Conservation (phyloP, 2,329 filamentous ascomycete genomes). For the Laburnicola sp. region DNA sequence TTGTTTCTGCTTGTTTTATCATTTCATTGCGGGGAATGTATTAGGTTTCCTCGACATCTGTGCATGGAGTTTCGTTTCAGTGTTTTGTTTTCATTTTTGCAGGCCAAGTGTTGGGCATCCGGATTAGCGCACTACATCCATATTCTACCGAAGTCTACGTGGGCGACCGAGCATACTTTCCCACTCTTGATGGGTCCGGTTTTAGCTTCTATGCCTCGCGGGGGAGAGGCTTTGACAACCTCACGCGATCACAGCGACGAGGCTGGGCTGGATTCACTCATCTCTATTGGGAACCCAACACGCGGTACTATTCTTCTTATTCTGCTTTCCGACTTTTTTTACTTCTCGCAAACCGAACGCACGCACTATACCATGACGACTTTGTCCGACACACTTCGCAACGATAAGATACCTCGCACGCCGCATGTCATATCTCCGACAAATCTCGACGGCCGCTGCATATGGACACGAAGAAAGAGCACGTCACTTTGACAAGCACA, state of each 20-base stretch:
- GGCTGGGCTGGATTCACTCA: neutral
- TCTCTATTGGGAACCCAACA: neutral
- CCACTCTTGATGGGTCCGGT: no score
- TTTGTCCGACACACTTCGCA: conserved; percentile 10
- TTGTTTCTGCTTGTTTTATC: conserved; percentile 16
- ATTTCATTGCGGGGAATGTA: conserved; percentile 15
- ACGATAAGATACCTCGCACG: conserved; percentile 18
- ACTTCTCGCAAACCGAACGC: conserved; percentile 1
- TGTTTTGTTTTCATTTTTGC: conserved; percentile 3
- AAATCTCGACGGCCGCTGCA: conserved; percentile 2
- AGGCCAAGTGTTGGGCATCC: neutral
- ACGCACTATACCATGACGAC: conserved; percentile 12
- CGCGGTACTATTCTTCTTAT: neutral
- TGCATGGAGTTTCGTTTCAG: conserved; percentile 10
- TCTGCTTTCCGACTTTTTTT: neutral
- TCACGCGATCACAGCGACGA: no score
- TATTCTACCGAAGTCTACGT: no score
- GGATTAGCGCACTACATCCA: neutral
- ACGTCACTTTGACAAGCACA: conserved; percentile 6
- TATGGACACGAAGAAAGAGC: conserved; percentile 1
- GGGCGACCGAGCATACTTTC: no score
- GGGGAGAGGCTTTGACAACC: no score
- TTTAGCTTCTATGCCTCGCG: no score
- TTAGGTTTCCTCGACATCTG: conserved; percentile 12
- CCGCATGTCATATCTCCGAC: neutral